Base-by-base conservation (phyloP, 1,284 basidiomycete genomes). In the Puccinia novopanici region DNA sequence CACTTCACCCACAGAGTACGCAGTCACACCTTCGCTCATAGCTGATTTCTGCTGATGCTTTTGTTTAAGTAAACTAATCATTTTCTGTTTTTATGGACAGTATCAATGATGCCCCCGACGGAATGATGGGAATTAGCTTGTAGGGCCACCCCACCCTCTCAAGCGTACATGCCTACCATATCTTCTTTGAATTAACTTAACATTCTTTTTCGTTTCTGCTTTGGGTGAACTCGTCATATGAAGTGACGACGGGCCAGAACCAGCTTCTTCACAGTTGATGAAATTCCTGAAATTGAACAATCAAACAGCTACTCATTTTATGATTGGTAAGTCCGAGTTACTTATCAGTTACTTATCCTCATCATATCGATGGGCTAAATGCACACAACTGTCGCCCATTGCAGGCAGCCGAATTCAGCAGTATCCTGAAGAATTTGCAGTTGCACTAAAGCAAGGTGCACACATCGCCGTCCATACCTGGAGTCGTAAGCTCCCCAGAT, bases 231-330 rank as follows among this genome's bases (percentile, higher is more conserved):
- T n/a, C n/a, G 27, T 27, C 24, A 1, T 59, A 50, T 55, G 22
- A 45, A 80, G 77, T 80, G 77, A 80, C 57, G 77, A 80, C 61
- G 77, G 77, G 19, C 77, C 77, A 45, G 65, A 80, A 52, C 67
- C 40, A 37, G 67, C 65, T 27, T 87, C 87, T 0, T 83, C 85
- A 27, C 81, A 80, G 55, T 87, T 91, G 24, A 89, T 89, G 84
- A 76, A 86, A 13, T 93, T 92, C 85, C 87, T 94, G 72, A 82
- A 88, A 82, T 76, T 86, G 22, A 88, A 92, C 80, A 89, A 90
- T 77, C 85, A 90, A 81, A 88, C 85, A 13, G 89, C 90, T 2
- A 94, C 93, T 0, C 92, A 94, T 85, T 94, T 94, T 85, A 89
- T 93, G 87, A 94, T 95, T 83, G 93, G 93, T 45, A 83, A 87